These are phyloP conservation scores for Xerocomellus intermedius DNA, from an alignment of 768 basidiomycete genomes.

Conservation along the genomic window DNA sequence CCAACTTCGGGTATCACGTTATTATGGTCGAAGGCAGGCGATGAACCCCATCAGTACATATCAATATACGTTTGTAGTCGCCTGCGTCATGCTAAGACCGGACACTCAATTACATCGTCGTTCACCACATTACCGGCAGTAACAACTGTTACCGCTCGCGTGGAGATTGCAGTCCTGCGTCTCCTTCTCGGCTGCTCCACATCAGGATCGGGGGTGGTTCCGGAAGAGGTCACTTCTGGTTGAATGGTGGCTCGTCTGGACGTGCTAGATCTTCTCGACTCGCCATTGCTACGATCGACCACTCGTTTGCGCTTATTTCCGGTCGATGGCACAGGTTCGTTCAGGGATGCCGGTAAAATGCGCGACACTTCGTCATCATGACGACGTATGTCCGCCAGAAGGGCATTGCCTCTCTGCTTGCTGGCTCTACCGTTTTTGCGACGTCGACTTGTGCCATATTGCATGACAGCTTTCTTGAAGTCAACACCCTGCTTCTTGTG, in stretches of 20 bases:
- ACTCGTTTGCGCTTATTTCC: constrained; percentile 43
- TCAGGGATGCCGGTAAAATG: constrained; percentile 20
- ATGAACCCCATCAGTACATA: constrained; percentile 28
- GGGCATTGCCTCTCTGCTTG: constrained; percentile 79
- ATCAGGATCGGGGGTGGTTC: constrained; percentile 65
- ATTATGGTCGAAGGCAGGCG: constrained; percentile 90
- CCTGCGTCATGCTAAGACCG: constrained; percentile 18
- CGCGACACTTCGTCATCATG: constrained; percentile 55
- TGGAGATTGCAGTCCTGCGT: constrained; percentile 35
- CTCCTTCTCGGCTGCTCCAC: constrained; percentile 52
- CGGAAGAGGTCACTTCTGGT: constrained; percentile 45
- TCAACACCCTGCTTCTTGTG: constrained; percentile 89
- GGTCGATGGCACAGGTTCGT: constrained; percentile 26
- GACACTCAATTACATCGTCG: constrained; percentile 32
- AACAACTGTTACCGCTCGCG: constrained; percentile 27
- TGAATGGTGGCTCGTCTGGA: constrained; percentile 44
- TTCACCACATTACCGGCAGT: constrained; percentile 34
- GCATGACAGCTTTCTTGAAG: constrained; percentile 73
- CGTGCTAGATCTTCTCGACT: constrained; percentile 33
- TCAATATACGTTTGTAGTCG: constrained; percentile 16
- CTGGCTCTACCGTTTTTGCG: constrained; percentile 55
- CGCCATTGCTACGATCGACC: constrained; percentile 30
- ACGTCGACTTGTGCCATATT: constrained; percentile 64
- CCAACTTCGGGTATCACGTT: constrained; percentile 82
- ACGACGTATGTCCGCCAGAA: constrained; percentile 77